Base-by-base conservation (phyloP, 1,139 yeast genomes). In the Hemisphaericaspora subhashii region DNA sequence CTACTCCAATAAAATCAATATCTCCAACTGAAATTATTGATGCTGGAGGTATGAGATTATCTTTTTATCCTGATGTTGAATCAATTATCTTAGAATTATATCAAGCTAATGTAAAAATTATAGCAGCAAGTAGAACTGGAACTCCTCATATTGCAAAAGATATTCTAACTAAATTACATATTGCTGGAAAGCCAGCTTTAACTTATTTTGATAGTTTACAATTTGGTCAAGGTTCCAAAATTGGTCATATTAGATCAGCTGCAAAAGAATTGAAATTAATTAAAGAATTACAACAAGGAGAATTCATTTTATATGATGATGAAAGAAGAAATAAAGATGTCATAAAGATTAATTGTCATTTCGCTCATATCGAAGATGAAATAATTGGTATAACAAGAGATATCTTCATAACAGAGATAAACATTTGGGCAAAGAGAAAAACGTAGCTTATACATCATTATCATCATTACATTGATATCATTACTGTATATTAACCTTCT, bases 141-240 rank as follows among this genome's bases (percentile, higher is more conserved):
- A 72, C 84, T 1, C 90, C 86, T 0, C 62, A 61, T 18, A 62
- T 81, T n/a, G 92, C 92, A 0, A 66, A 69, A 45, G 71, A 74
- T 42, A 56, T 85, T 49, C 60, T 85, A 29, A 60, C 69, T 3
- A 54, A 71, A 46, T 62, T 83, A 20, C 67, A 72, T 33, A 60
- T 85, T 3, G 72, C 70, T 26, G 74, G 62, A 10, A 58, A 58
- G 38, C 78, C 84, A 0, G 69, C 79, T 27, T 60, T 66, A 16
- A 53, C 65, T 11, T 73, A 60, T 42, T 79, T 85, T 44, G 74
- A 72, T 41, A 69, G 71, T 40, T 58, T 76, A 37, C 86, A 80
- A 46, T 83, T 86, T 85, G 88, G 89, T 0, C 72, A 73, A 31
- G 82, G 83, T 3, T 64, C 82, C n/a, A 85, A 85, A 53, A 68